These are phyloP conservation scores for Phyllosticta citribraziliensis DNA, from an alignment of 2,329 filamentous ascomycete genomes.

Conservation along the genomic window DNA sequence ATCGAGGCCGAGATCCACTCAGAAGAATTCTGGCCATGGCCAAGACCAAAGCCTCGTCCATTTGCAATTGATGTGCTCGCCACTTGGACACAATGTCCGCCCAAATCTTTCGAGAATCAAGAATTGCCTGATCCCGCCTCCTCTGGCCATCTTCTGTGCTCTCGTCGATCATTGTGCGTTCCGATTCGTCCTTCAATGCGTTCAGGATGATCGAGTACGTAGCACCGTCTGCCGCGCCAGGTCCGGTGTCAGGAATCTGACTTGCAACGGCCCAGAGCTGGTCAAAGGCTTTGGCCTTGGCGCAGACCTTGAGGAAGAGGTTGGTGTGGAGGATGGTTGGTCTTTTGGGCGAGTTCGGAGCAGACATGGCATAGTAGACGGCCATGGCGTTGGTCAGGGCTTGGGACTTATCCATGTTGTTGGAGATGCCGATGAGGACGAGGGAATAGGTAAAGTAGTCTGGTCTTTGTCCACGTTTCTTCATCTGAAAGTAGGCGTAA, in stretches of 20 bases:
- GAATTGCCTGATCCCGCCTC: constrained; percentile 39
- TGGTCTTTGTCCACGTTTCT: constrained; percentile 75
- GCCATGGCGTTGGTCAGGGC: constrained; percentile 60
- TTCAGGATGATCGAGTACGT: constrained; percentile 82
- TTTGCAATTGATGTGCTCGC: constrained; percentile 55
- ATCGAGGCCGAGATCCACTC: constrained; percentile 47
- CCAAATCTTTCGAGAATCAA: constrained; percentile 69
- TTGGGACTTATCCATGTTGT: constrained; percentile 44
- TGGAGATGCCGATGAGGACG: constrained; percentile 65
- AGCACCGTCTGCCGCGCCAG: constrained; percentile 53
- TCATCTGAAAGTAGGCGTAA: constrained; percentile 57
- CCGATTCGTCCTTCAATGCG: constrained; percentile 49
- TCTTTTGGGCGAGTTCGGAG: constrained; percentile 51
- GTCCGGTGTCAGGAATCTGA: constrained; percentile 56
- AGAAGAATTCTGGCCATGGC: constrained; percentile 74
- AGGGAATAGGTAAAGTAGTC: constrained; percentile 77
- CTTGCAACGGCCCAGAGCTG: constrained; percentile 66
- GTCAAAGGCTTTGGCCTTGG: constrained; percentile 64
- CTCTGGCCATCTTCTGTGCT: constrained; percentile 19
- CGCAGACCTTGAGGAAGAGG: constrained; percentile 74
- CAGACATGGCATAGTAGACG: constrained; percentile 67
- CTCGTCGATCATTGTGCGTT: neutral
- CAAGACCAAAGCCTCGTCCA: constrained; percentile 72
- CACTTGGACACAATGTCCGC: constrained; percentile 68
- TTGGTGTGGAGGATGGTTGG: constrained; percentile 80